phyloP scores from a whole-genome alignment of 2,329 filamentous ascomycete species.

The Aspergillus sp. region DNA sequence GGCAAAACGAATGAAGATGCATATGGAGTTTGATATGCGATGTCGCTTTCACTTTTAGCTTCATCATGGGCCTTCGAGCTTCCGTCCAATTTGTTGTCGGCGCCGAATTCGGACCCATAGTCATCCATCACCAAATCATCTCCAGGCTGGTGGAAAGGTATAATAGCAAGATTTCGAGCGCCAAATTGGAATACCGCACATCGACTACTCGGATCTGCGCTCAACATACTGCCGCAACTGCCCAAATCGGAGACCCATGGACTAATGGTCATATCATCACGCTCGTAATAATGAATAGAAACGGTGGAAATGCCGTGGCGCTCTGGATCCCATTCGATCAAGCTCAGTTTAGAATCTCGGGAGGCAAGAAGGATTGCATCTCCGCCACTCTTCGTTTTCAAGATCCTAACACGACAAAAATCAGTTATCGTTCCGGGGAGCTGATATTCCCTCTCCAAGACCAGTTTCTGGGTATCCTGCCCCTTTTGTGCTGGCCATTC shows the following conservation, averaged over 20 bases:
- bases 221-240: slow-evolving; percentile 76
- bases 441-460: slow-evolving; percentile 79
- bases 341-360: slow-evolving; percentile 86
- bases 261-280: slow-evolving; percentile 79
- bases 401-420: slow-evolving; percentile 72
- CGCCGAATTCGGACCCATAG: slow-evolving; percentile 81
- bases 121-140: slow-evolving; percentile 91
- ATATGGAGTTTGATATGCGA: slow-evolving; percentile 65
- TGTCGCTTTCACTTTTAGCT: slow-evolving; percentile 34
- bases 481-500: slow-evolving; percentile 53
- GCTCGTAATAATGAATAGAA: slow-evolving; percentile 97
- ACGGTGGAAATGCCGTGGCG: slow-evolving; percentile 77
- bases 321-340: slow-evolving; percentile 90
- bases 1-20: slow-evolving; percentile 89
- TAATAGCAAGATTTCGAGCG: slow-evolving; percentile 80
- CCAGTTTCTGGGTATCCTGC: slow-evolving; percentile 71
- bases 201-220: slow-evolving; percentile 85
- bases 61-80: slow-evolving; percentile 25
- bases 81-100: slow-evolving; percentile 54
- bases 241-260: slow-evolving; percentile 78
- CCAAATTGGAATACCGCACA: slow-evolving; percentile 96
- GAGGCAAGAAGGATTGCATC: slow-evolving; percentile 82
- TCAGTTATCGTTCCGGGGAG: slow-evolving; percentile 83
- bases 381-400: slow-evolving; percentile 73
- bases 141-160: slow-evolving; percentile 83